Evolutionary conservation across 2,329 filamentous ascomycete species (phyloP), one percentile per base, ranked within the genome.

Genomic region (Juglanconis oblonga): DNA sequence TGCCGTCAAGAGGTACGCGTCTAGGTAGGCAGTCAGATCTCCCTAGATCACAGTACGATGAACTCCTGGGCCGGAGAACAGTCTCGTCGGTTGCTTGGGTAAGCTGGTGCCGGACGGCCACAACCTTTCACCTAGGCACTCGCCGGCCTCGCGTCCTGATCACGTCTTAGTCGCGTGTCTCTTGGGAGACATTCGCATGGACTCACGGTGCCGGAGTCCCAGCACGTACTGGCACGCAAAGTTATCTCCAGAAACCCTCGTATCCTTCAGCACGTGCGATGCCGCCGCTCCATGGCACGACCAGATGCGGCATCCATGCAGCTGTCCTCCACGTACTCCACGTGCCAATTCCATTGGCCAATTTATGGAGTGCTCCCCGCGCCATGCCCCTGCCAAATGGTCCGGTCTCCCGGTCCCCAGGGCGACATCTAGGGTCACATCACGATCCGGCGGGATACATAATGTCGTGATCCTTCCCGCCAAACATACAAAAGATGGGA

Each of bases 311-410:
- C 38, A 52, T 11, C 52, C 38, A 10, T 47, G 17, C 48, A 44
- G 11, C 32, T 3, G 5, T 33, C n/a, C 33, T 45, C 58, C 52
- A 60, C 52, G 58, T 60, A 53, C 40, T 45, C 58, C 52, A 60
- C 52, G 58, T 60, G 58, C 40, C 24, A n/a, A 35, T 57, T 56
- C 55, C 40, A 60, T 60, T 60, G 58, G 58, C 14, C 48, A 36
- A 40, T 52, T 40, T 2, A 2, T 32, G 6, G 33, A 47, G 47
- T 44, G 14, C 40, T 52, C 35, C 13, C 57, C 52, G 45, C 55
- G 52, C 47, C 31, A 51, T 36, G 31, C 17, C 40, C 14, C 57
- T 13, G n/a, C 57, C 29, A 35, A 50, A 14, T 14, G 40, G 2
- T 13, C 40, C 40, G 40, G 14, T 13, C 14, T 13, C 14, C 14